Evolutionary conservation across 1,284 basidiomycete genomes (phyloP), one percentile per base, ranked within the genome.

Genomic region (Mycosarcoma mackinlayi): DNA sequence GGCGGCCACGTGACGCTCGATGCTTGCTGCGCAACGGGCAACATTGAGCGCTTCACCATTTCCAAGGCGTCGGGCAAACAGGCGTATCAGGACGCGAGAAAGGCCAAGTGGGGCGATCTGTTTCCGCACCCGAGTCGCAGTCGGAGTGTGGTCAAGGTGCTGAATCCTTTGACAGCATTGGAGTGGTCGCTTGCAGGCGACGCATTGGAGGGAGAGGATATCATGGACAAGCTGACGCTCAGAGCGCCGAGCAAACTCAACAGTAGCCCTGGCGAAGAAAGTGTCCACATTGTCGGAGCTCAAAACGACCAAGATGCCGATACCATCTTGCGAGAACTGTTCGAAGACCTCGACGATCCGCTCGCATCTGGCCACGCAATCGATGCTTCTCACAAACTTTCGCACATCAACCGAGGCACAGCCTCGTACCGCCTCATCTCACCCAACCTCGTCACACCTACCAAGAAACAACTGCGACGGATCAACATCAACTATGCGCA

Each of bases 1-100:
- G 92, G 90, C 67, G 95, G 95, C 0, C 95, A 98, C 83, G 88
- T 98, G 61, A 91, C 95, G 52, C 85, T 98, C 63, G 95, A 98
- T 81, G 89, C 90, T 7, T 99, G 96, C 83, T 90, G 89, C 18
- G 79, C 88, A 1, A 87, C 91, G 84, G 94, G 91, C 28, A 89
- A 92, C 83, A 91, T 97, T 56, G 90, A 94, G 86, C 90, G 95
- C 4, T 86, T 95, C 82, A 96, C 91, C 2, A 89, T 96, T 39
- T 90, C 94, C 2, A 92, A 89, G 77, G 94, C 93, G 0, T 92
- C 94, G 83, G 94, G 94, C 8, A 94, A 93, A 82, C 94, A 98
- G 80, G 87, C 89, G 0, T 98, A 90, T 81, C 94, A 98, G 78
- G 96, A 98, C 81, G 94, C 94, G 1, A 89, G 95, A 41, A 98